Evolutionary conservation across 352 stramenopile species (phyloP).

Genomic region (Phytophthora constricta): DNA sequence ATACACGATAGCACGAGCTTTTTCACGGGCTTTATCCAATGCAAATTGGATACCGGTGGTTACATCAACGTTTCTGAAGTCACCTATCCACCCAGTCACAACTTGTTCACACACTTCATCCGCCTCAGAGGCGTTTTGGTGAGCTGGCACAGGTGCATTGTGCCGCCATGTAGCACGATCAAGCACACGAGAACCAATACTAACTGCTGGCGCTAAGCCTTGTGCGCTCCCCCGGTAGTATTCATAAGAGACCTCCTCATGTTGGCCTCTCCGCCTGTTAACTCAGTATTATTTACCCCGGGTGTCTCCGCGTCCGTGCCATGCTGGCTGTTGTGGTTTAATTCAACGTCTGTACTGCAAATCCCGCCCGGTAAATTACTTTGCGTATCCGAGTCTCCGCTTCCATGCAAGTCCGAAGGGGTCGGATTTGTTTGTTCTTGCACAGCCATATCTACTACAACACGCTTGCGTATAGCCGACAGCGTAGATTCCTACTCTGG

Average conservation of each 20-base stretch:
- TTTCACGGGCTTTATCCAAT: too few species aligned
- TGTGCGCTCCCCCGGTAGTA: too few species aligned
- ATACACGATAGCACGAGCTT: background rate
- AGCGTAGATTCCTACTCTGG: background rate
- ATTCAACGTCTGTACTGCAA: too few species aligned
- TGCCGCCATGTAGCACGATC: background rate
- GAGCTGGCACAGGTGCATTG: background rate
- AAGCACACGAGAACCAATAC: background rate
- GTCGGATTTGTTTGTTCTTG: too few species aligned
- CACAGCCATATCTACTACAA: background rate
- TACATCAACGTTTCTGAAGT: background rate
- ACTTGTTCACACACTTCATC: background rate
- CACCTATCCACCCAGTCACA: background rate
- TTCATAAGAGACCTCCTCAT: too few species aligned
- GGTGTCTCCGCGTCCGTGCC: too few species aligned
- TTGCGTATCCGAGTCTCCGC: too few species aligned
- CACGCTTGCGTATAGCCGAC: background rate
- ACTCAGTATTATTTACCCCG: too few species aligned
- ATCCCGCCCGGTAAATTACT: too few species aligned
- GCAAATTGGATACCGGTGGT: background rate
- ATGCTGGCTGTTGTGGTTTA: too few species aligned
- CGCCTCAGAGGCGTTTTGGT: background rate
- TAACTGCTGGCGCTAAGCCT: background rate
- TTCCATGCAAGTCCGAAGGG: too few species aligned
- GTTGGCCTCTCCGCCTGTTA: too few species aligned